A percentile compares a stretch with the other conserved stretches of the same genome.
phyloP scores from a whole-genome alignment of 179 eudicot genomes.

The Silene vulgaris region DNA sequence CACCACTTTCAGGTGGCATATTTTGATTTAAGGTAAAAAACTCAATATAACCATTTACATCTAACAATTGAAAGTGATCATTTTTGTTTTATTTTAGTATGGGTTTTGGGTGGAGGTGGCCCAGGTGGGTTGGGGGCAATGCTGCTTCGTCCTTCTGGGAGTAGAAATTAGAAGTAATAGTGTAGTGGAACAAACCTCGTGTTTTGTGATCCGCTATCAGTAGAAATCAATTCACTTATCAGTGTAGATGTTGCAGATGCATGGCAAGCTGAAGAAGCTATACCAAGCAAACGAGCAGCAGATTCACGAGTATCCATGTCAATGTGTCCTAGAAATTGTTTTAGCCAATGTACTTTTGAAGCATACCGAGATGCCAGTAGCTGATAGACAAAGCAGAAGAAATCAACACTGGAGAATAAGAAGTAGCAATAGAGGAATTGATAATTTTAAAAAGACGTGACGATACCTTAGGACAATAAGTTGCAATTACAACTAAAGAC shows the following conservation, averaged over 20 bases:
- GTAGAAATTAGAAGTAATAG: neutral
- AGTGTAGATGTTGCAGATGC: slow-evolving; percentile 50
- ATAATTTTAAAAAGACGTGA: neutral
- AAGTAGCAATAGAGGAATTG: slow-evolving; percentile 8
- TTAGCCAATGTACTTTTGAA: slow-evolving; percentile 65
- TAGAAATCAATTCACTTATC: slow-evolving; percentile 52
- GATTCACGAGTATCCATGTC: slow-evolving; percentile 83
- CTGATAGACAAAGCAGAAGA: slow-evolving; percentile 35
- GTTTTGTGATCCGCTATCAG: slow-evolving; percentile 42
- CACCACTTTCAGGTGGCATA: neutral
- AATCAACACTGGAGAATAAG: slow-evolving; percentile 18
- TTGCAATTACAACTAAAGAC: slow-evolving; percentile 59
- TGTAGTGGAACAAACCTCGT: slow-evolving; percentile 42
- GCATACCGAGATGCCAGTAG: slow-evolving; percentile 71
- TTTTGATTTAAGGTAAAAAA: neutral
- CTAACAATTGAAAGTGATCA: neutral
- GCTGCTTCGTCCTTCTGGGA: neutral
- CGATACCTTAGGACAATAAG: slow-evolving; percentile 71
- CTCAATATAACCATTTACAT: neutral
- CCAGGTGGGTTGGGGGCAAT: too few relatives aligned
- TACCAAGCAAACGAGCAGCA: slow-evolving; percentile 80
- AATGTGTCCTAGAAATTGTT: slow-evolving; percentile 65
- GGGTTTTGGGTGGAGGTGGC: too few relatives aligned
- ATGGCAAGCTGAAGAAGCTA: slow-evolving; percentile 77
- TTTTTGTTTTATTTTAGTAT: neutral